phyloP scores from a whole-genome alignment of 2,329 filamentous ascomycete genomes.

The Cladosporium cucumerinum region DNA sequence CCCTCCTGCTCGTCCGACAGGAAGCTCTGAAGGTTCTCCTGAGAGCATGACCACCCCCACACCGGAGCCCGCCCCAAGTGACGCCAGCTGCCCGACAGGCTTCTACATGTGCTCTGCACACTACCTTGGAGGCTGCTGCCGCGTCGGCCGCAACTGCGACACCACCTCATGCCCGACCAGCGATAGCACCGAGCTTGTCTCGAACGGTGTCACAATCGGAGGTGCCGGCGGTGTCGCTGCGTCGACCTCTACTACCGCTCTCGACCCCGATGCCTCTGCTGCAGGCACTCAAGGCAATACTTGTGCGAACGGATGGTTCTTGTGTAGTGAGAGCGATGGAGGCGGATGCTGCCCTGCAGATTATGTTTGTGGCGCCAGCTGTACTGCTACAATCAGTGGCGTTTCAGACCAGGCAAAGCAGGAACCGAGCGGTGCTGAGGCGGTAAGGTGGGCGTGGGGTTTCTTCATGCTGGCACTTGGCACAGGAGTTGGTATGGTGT shows the following conservation, averaged over 20 bases:
- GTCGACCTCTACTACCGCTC: not conserved
- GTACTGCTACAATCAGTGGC: slow-evolving; percentile 55
- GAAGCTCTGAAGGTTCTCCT: slow-evolving; percentile 16
- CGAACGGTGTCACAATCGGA: slow-evolving; percentile 63
- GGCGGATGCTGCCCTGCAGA: slow-evolving; percentile 83
- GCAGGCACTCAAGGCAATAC: slow-evolving; percentile 22
- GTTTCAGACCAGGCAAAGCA: slow-evolving; percentile 53
- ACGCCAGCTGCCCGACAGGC: slow-evolving; percentile 69
- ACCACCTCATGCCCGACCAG: slow-evolving; percentile 71
- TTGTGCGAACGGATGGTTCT: slow-evolving; percentile 79
- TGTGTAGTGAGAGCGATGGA: slow-evolving; percentile 61
- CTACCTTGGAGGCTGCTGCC: slow-evolving; percentile 81
- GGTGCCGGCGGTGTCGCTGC: slow-evolving; percentile 10
- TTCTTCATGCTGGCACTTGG: slow-evolving; percentile 31
- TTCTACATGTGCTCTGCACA: slow-evolving; percentile 88
- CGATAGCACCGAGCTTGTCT: slow-evolving; percentile 61
- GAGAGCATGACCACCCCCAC: slow-evolving; percentile 27
- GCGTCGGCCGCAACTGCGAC: slow-evolving; percentile 79
- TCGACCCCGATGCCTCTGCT: slow-evolving; percentile 25
- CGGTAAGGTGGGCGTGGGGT: slow-evolving; percentile 32
- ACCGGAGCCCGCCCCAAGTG: slow-evolving; percentile 35
- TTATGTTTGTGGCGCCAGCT: slow-evolving; percentile 72
- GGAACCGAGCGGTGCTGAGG: slow-evolving; percentile 37
- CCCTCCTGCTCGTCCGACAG: slow-evolving; percentile 24
- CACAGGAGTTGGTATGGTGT: slow-evolving; percentile 39